Evolutionary conservation across 768 basidiomycete genomes (phyloP), one percentile per base, ranked within the genome.

Genomic region (Tulasnella sp.): DNA sequence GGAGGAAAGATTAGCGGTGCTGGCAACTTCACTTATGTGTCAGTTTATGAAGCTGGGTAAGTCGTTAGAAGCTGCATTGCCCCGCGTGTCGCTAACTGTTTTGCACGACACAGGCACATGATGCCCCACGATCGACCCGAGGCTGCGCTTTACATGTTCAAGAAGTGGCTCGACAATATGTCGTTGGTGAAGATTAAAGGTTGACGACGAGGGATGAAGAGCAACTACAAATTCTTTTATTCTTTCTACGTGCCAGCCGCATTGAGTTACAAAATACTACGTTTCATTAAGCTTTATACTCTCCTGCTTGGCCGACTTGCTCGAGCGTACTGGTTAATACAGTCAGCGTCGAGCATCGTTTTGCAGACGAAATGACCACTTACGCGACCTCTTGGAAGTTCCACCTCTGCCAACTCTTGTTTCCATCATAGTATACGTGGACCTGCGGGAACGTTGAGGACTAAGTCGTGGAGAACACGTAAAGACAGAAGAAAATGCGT

Each of bases 11-110:
- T 85, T 76, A 86, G 87, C 14, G 5, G 8, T 34, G 91, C 92
- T 2, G 93, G 94, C 22, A 94, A 94, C 79, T 85, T 94, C 68
- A 93, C 93, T 0, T 96, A 91, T 77, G 91, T 93, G 14, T 86
- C 86, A 49, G 86, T 97, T 40, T 84, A 88, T 79, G 90, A 92
- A 79, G 93, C 94, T 31, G 96, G 95, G 87, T 95, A 5, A 1
- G 58, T 31, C 31, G 29, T 34, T 64, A 11, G 8, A 0, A 25
- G 9, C 14, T 64, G 4, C 9, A 64, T 0, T 2, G 29, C 25
- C 15, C 7, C 17, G 8, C 29, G 2, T 34, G 12, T 64, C 31
- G 29, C 58, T 64, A 14, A 64, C 58, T n/a, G 9, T 42, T 42
- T 42, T 17, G 14, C 14, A 25, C 25, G 15, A 11, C 58, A 29